These are phyloP conservation scores for Phytophthora litchii DNA, from an alignment of 352 stramenopile genomes.

Conservation along the genomic window DNA sequence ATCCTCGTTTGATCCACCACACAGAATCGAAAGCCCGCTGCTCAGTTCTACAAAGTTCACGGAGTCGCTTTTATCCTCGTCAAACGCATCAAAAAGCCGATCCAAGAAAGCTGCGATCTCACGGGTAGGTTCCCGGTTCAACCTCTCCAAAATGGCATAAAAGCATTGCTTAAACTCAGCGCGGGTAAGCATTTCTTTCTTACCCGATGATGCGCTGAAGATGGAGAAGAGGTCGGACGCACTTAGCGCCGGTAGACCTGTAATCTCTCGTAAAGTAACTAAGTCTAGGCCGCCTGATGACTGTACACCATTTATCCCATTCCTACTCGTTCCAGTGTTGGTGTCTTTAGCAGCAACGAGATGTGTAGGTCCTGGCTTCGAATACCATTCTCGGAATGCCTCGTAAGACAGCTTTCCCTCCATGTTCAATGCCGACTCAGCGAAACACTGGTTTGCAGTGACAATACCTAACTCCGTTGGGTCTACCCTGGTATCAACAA, in stretches of 20 bases:
- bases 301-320: slow-evolving; percentile 19
- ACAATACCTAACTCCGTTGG: slow-evolving; percentile 67
- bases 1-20: slow-evolving; percentile 69
- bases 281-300: slow-evolving; percentile 24
- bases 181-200: slow-evolving; percentile 47
- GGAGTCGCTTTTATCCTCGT: slow-evolving; percentile 62
- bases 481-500: slow-evolving; percentile 45
- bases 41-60: slow-evolving; percentile 85
- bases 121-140: slow-evolving; percentile 54
- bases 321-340: slow-evolving; percentile 6
- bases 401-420: slow-evolving; percentile 79
- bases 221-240: slow-evolving; percentile 66
- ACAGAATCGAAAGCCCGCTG: slow-evolving; percentile 79
- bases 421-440: slow-evolving; percentile 62
- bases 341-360: slow-evolving; percentile 28
- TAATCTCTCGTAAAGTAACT: slow-evolving; percentile 53
- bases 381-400: slow-evolving; percentile 83
- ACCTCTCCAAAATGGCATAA: slow-evolving; percentile 62
- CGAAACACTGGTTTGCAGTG: slow-evolving; percentile 80
- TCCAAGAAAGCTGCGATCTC: slow-evolving; percentile 71
- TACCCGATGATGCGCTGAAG: slow-evolving; percentile 45
- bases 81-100: slow-evolving; percentile 80
- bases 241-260: slow-evolving; percentile 53
- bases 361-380: slow-evolving; percentile 59
- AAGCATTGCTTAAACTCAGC: slow-evolving; percentile 77